Evolutionary conservation across 768 basidiomycete genomes (phyloP), one percentile per base, ranked within the genome.

Genomic region (Mycena amicta): DNA sequence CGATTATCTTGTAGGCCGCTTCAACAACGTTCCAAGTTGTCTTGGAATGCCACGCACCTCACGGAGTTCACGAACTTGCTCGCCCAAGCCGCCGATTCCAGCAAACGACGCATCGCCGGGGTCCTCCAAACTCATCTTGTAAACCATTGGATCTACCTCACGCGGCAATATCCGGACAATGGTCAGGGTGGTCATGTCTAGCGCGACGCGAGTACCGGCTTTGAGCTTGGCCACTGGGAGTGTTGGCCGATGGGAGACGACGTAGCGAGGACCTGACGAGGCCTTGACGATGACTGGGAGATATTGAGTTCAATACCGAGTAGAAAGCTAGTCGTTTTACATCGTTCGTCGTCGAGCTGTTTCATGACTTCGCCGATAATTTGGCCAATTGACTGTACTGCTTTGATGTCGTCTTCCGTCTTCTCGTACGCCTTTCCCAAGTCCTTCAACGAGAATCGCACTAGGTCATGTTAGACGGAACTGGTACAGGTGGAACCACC

Each of bases 321-420:
- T 16, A 12, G 16, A n/a, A 41, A 5, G 18, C 28, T 22, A 51
- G 18, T 26, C 13, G 1, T 80, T 92, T 68, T 69, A 96, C 96
- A 98, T 74, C 97, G 83, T 74, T 98, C 96, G 61, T 97, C 94
- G 68, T 98, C 97, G 11, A 99, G 78, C 72, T 99, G 95, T 75
- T 98, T 98, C 87, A 98, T 89, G 56, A 99, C 93, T 76, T 99
- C 97, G 61, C 94, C 97, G 55, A 99, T 96, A 63, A 99, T 98
- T 77, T 99, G 97, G 28, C 97, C 97, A 15, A 98, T 97, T 6
- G 93, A 95, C 71, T 99, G 97, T 16, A 99, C 89, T 41, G 97
- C 97, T 76, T 98, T 98, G 75, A 99, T 96, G 68, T 99, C 96
- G 26, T 99, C 95, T 74, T 99, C 97, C 0, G 94, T 96, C 81